Evolutionary conservation across 2,329 filamentous ascomycete genomes (phyloP), one percentile per base, ranked within the genome.

Genomic region (Apiospora aurea): DNA sequence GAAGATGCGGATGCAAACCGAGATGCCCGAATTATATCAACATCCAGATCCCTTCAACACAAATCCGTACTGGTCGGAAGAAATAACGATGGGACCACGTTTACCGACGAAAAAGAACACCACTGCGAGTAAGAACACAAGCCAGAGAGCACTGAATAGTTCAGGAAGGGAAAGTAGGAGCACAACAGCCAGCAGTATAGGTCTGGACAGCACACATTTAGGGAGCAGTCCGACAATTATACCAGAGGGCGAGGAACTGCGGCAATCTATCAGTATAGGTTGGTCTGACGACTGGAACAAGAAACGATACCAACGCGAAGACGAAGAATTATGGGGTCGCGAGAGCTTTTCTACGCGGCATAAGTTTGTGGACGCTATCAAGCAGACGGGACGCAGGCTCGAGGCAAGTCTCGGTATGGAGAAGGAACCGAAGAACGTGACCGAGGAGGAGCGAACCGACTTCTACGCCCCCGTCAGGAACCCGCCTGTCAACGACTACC

Each of bases 31-130:
- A 53, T 82, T 90, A 14, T 96, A 97, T 81, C 87, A 90, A 69
- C 95, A 98, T 78, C 95, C 93, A 1, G 90, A 91, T 64, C 93
- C 94, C 0, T 96, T 94, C 77, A 92, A 91, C 78, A 97, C 94
- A 41, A 98, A 98, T 78, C 92, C 92, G 16, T 94, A 94, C 82
- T 98, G 95, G 95, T 86, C 88, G 44, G 93, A 96, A 79, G 95
- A 98, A 82, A 97, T 98, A 75, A 87, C 86, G 74, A 88, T 95
- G 83, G 95, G 95, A 0, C 95, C 95, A 75, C 90, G 89, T 3
- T 87, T 93, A 47, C 91, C 91, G 44, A 91, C 91, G 77, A 88
- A 91, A 80, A 83, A 87, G 72, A 81, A 82, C 76, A 82, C 79
- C 78, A 82, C 74, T 72, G 83, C 79, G 75, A 89, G 82, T 82